These are phyloP conservation scores for Escovopsis sp. DNA, from an alignment of 2,329 filamentous ascomycete genomes.

Conservation along the genomic window DNA sequence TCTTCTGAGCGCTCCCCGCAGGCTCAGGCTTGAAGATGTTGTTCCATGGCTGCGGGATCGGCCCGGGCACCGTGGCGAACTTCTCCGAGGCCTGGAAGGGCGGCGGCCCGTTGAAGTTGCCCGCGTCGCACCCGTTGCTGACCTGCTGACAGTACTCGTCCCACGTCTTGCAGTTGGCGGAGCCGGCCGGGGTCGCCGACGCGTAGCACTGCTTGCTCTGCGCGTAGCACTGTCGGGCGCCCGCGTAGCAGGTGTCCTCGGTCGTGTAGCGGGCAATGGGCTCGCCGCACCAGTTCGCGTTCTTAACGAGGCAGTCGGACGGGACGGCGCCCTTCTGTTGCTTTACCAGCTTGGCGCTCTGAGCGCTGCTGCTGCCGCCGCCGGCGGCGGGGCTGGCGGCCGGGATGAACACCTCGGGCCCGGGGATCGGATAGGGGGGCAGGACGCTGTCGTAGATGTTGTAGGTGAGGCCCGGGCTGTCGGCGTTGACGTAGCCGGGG, in stretches of 20 bases:
- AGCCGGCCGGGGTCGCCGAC: constrained; percentile 42
- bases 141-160: constrained; percentile 43
- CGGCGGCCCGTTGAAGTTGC: constrained; percentile 33
- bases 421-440: constrained; percentile 38
- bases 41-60: constrained; percentile 19
- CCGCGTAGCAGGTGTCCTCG: constrained; percentile 45
- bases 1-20: no score
- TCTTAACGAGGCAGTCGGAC: constrained; percentile 42
- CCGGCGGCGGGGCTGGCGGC: neutral
- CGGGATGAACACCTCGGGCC: constrained; percentile 37
- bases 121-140: constrained; percentile 26
- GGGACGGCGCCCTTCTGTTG: constrained; percentile 33
- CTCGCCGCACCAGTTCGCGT: constrained; percentile 58
- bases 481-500: constrained; percentile 41
- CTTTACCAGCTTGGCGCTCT: no score
- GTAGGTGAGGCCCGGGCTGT: constrained; percentile 42
- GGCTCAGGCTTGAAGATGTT: constrained; percentile 7
- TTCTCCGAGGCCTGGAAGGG: constrained; percentile 22
- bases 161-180: constrained; percentile 45
- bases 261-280: constrained; percentile 42
- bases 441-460: constrained; percentile 43
- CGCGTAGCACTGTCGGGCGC: constrained; percentile 39
- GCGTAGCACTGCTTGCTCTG: constrained; percentile 47
- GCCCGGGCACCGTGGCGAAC: constrained; percentile 16
- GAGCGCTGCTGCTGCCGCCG: neutral